A percentile compares a stretch with the other conserved stretches of the same genome.
phyloP scores from a whole-genome alignment of 2,329 filamentous ascomycete species.

The Aspergillus ustus region DNA sequence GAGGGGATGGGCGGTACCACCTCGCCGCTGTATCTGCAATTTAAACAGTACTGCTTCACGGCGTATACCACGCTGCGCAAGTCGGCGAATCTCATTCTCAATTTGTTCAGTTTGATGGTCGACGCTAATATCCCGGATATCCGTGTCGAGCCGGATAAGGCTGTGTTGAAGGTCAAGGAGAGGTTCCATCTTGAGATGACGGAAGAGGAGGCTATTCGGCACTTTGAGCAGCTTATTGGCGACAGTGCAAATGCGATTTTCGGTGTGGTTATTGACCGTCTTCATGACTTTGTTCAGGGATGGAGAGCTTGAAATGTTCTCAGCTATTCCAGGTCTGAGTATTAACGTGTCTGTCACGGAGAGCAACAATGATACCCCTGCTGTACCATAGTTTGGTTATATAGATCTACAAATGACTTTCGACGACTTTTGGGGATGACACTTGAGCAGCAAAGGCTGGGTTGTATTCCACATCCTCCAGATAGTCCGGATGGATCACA shows the following conservation, averaged over 20 bases:
- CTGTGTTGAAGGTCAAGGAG: conserved; percentile 92
- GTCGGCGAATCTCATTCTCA: conserved; percentile 86
- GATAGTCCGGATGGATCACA: neutral
- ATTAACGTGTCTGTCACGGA: neutral
- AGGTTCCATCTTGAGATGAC: conserved; percentile 88
- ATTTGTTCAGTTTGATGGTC: conserved; percentile 95
- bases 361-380: conserved; percentile 8
- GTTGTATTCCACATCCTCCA: neutral
- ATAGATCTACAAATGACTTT: conserved; percentile 4
- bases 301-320: conserved; percentile 66
- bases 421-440: neutral
- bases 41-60: conserved; percentile 95
- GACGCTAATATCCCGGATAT: conserved; percentile 98
- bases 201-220: conserved; percentile 88
- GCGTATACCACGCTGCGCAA: conserved; percentile 91
- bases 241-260: conserved; percentile 89
- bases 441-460: neutral
- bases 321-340: neutral
- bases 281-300: conserved; percentile 92
- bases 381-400: conserved; percentile 6
- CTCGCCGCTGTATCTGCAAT: conserved; percentile 81
- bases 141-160: conserved; percentile 87
- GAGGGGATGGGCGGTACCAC: conserved; percentile 92
- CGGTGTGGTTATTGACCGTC: conserved; percentile 89
- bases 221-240: conserved; percentile 88